Base-by-base conservation (phyloP, 352 stramenopile genomes). In the Thalassiosira sp. region DNA sequence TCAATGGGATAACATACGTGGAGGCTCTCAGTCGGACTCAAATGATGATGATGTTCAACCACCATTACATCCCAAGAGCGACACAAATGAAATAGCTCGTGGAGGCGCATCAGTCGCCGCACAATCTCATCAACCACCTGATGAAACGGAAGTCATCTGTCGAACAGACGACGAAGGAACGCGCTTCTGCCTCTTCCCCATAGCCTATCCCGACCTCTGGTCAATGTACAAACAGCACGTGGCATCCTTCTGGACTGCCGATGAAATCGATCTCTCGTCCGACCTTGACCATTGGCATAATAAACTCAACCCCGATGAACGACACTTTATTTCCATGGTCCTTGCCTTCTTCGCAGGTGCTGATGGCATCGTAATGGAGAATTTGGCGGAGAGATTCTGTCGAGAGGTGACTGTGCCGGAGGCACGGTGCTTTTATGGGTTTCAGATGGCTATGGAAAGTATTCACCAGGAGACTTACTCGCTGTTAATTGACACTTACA, bases 221-320 rank as follows among this genome's bases (percentile, higher is more conserved):
- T 70, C 59, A 24, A 90, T 94, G 82, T 95, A 95, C 84, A 95
- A 95, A 72, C 76, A 91, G 51, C 72, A 85, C 37, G 88, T 91
- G 25, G 90, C 89, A 1, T 92, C 82, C 1, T 94, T 95, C 68
- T 95, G 90, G 90, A 95, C 90, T n/a, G 87, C 89, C 2, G 90
- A 95, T 58, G 89, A 94, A 60, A 92, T 94, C 61, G 87, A 94
- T 65, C 76, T 94, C 0, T 84, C 76, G 0, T 60, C 76, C 10
- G 89, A 94, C 72, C 52, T 90, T 13, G 53, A 61, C 3, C 79
- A 94, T 71, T 94, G 89, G 88, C 72, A 88, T 24, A 68, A 90
- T 28, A 81, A 84, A 31, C 51, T 94, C 0, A 88, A 31, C 13
- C 40, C 71, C 11, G 75, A 88, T 53, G 89, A 95, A 68, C 56